Evolutionary conservation across 768 basidiomycete genomes (phyloP).

Genomic region (Melanogaster broomeanus): DNA sequence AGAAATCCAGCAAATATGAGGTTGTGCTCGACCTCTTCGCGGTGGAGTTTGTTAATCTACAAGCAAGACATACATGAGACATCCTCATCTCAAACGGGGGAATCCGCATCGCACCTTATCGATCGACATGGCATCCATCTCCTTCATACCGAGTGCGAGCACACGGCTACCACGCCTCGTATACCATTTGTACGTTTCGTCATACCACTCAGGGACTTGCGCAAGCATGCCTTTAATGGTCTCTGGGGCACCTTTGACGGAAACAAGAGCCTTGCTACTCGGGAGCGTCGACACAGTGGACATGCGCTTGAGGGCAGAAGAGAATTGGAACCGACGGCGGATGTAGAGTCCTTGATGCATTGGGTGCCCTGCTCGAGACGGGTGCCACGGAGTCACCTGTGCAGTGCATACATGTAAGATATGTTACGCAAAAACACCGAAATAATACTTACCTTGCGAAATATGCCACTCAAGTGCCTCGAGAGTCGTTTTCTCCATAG

Average conservation of each 20-base stretch:
- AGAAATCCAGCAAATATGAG: conserved; percentile 93
- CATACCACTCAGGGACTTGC: conserved; percentile 75
- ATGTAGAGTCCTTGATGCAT: conserved; percentile 68
- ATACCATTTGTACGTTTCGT: conserved; percentile 94
- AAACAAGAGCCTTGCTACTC: conserved; percentile 58
- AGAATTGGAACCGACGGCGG: conserved; percentile 95
- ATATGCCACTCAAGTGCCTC: conserved; percentile 91
- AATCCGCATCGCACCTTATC: conserved; percentile 60
- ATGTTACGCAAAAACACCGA: neutral
- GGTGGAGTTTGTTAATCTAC: conserved; percentile 86
- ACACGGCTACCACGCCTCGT: conserved; percentile 93
- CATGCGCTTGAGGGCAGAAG: conserved; percentile 97
- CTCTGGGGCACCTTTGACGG: conserved; percentile 97
- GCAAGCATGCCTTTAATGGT: conserved; percentile 89
- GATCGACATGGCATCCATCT: conserved; percentile 65
- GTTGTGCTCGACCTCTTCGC: conserved; percentile 77
- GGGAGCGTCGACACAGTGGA: conserved; percentile 78
- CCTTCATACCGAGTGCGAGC: conserved; percentile 87
- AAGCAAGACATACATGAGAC: neutral
- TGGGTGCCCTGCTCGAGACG: conserved; percentile 46
- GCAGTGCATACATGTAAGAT: neutral
- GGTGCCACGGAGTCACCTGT: conserved; percentile 72
- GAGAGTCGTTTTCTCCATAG: conserved; percentile 98
- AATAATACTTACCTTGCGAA: conserved; percentile 52
- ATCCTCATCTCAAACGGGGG: neutral